phyloP scores from a whole-genome alignment of 257 asterid genomes.

The Solanum etuberosum region DNA sequence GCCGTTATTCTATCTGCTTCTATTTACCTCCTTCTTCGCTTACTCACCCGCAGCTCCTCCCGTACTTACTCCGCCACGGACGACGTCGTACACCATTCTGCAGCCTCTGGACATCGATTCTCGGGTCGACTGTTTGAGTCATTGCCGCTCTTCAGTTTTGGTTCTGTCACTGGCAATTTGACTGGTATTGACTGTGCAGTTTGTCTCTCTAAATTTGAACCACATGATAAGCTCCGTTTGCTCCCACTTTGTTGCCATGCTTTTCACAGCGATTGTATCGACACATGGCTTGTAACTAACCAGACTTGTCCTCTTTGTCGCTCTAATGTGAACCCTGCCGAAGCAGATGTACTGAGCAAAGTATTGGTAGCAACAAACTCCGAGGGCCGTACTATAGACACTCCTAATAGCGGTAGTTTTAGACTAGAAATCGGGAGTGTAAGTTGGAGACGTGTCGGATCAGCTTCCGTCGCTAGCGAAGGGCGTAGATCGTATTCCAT shows the following conservation, averaged over 20 bases:
- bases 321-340: constrained; percentile 50
- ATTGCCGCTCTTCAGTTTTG: constrained; percentile 60
- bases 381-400: not conserved
- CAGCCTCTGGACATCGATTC: not conserved
- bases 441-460: constrained; percentile 33
- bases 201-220: constrained; percentile 64
- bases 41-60: constrained; percentile 39
- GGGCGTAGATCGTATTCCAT: constrained; percentile 49
- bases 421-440: constrained; percentile 70
- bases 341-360: constrained; percentile 32
- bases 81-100: constrained; percentile 32
- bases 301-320: constrained; percentile 84
- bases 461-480: not conserved
- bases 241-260: constrained; percentile 87
- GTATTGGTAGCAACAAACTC: constrained; percentile 11
- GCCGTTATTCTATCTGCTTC: constrained; percentile 51
- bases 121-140: constrained; percentile 19
- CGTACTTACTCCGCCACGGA: constrained; percentile 18
- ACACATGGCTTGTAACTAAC: constrained; percentile 68
- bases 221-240: constrained; percentile 55
- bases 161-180: constrained; percentile 42
- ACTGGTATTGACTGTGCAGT: constrained; percentile 80
- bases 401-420: constrained; percentile 39
- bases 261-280: constrained; percentile 71
- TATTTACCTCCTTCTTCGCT: constrained; percentile 66